A percentile compares a stretch with the other conserved stretches of the same genome.
Conservation (phyloP, 2,329 filamentous ascomycete genomes). For the Arthrobotrys pseudoclavata region DNA sequence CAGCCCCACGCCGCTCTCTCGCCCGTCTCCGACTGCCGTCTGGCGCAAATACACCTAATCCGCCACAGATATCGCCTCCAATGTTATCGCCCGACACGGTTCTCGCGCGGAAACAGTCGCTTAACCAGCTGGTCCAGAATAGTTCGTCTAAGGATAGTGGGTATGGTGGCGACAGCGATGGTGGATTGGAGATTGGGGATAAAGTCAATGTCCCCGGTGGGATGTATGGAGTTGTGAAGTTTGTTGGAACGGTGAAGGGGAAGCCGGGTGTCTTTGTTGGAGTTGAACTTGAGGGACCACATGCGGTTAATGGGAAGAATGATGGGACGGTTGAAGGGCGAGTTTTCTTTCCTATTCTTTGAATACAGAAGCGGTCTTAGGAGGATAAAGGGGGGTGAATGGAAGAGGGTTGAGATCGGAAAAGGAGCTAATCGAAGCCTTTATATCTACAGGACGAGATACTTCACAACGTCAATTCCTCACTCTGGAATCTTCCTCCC, state of each 20-base stretch:
- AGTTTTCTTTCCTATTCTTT: constrained; percentile 64
- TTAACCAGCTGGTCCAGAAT: constrained; percentile 76
- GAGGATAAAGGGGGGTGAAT: not conserved
- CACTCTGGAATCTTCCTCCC: constrained; percentile 95
- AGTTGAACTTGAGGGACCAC: constrained; percentile 86
- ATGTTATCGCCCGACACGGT: constrained; percentile 67
- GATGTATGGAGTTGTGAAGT: constrained; percentile 91
- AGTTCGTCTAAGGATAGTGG: constrained; percentile 69
- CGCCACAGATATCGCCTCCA: constrained; percentile 72
- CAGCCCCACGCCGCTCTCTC: constrained; percentile 64
- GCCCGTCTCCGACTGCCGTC: constrained; percentile 64
- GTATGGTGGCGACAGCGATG: constrained; percentile 67
- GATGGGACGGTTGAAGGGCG: constrained; percentile 96
- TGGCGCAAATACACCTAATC: constrained; percentile 63
- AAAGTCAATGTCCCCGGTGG: constrained; percentile 90
- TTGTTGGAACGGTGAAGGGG: constrained; percentile 85
- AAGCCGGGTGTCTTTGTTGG: constrained; percentile 94
- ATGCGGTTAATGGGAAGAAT: constrained; percentile 89
- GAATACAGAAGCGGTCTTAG: not conserved
- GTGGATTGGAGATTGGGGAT: constrained; percentile 80
- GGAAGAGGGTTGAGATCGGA: not conserved
- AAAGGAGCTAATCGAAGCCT: constrained; percentile 20
- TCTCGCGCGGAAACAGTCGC: constrained; percentile 78
- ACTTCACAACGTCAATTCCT: constrained; percentile 83
- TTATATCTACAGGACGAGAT: constrained; percentile 69